Base-by-base conservation (phyloP, 495 filamentous ascomycete species). In the Parathielavia appendiculata region DNA sequence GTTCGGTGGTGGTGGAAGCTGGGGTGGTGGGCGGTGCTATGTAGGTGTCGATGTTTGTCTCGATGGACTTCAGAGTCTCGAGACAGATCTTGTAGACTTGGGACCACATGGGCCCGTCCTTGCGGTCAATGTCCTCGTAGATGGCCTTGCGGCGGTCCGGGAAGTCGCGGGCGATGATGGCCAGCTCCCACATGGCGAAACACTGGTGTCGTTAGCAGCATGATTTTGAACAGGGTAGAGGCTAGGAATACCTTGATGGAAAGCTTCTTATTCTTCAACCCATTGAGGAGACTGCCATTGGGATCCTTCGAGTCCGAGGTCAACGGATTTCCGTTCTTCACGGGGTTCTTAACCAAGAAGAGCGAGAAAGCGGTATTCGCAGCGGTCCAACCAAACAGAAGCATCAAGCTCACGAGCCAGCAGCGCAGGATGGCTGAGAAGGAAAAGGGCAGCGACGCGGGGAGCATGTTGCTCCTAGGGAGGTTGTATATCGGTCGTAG, bases 181-280 rank as follows among this genome's bases (percentile, higher is more conserved):
- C 79, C 19, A 97, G 77, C 68, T 98, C 93, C 88, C 91, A 95
- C 74, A 96, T 90, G 23, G 93, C 92, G 69, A 92, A 92, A 5
- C 82, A 74, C 75, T 90, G 75, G 2, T 48, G 30, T 7, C 14
- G 55, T 74, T 62, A 75, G 69, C 59, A 23, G 22, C 6, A 12
- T 10, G 26, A 8, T 8, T n/a, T 46, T 26, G 50, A 23, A 23
- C 9, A 19, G 3, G 58, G 8, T 55, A 62, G 56, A 23, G 14
- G 5, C 4, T 1, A 3, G 56, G 67, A 74, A 64, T 76, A 80
- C 85, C 73, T 73, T 80, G 39, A 80, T 76, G n/a, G 83, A 65
- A 41, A 82, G 72, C 60, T 86, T 89, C 69, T 82, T 91, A 19
- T 86, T 82, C 60, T 85, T 90, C 47, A 98, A 72, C 1, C 93